These are phyloP conservation scores for Endocarpon pusillum DNA, from an alignment of 495 filamentous ascomycete species.

Conservation along the genomic window DNA sequence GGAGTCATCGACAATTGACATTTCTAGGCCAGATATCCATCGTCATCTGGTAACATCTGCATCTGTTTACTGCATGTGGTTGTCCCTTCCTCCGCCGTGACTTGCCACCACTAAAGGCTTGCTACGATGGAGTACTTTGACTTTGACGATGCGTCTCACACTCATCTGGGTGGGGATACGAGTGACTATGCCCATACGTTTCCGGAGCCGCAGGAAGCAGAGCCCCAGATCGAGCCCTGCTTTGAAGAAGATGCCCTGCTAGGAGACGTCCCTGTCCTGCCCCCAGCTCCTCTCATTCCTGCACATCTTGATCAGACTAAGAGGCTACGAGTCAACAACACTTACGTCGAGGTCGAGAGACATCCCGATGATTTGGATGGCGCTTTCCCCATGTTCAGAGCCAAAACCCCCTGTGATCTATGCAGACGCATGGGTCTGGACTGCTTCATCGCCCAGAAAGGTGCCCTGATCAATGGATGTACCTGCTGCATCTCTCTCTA, in stretches of 20 bases:
- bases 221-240: constrained; percentile 19
- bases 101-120: too few species aligned
- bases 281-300: constrained; percentile 3
- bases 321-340: constrained; percentile 11
- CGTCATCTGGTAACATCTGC: too few species aligned
- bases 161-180: constrained; percentile 22
- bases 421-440: constrained; percentile 51
- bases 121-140: constrained; percentile 36
- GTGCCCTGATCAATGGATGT: constrained; percentile 49
- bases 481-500: constrained; percentile 65
- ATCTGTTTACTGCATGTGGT: too few species aligned
- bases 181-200: constrained; percentile 18
- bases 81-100: too few species aligned
- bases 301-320: constrained; percentile 1
- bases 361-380: constrained; percentile 22
- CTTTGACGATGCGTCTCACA: constrained; percentile 31
- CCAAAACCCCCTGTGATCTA: constrained; percentile 48
- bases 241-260: constrained; percentile 10
- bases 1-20: too few species aligned
- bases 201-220: constrained; percentile 22
- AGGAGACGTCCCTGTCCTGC: constrained; percentile 16
- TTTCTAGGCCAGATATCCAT: too few species aligned
- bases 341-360: constrained; percentile 13
- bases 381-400: constrained; percentile 28
- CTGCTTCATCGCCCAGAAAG: constrained; percentile 57